Evolutionary conservation across 2,329 filamentous ascomycete genomes (phyloP), one percentile per base, ranked within the genome.

Genomic region (Xylaria sp.): DNA sequence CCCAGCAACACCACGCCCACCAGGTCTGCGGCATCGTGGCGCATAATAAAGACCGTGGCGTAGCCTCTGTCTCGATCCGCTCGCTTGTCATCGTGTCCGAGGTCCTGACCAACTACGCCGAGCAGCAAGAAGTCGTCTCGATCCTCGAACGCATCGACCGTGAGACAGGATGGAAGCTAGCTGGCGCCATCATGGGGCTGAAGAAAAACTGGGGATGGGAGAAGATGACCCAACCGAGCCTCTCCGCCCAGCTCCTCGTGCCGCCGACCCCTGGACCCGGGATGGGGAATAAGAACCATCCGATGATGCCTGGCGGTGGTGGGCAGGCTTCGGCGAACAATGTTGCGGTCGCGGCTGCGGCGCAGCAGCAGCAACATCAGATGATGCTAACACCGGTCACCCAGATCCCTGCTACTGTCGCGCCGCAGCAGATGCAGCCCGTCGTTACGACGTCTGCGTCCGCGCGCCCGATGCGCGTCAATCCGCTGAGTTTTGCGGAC

Each of bases 11-110:
- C 64, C 92, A 97, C 73, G 90, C 92, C 0, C 89, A 91, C 68
- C 89, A 94, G 73, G 89, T 96, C 23, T 97, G 94, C 73, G 94
- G 94, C 14, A 96, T 98, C 65, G 88, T 92, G 23, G 91, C 92
- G 2, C 92, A 96, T 73, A 88, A 90, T 54, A 91, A 93, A 71
- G 92, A 96, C 73, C 84, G 87, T 25, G 92, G 91, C 28, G 87
- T 97, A 33, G 88, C 90, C 9, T 90, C 87, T 52, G 88, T 96
- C 9, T 92, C 92, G 2, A 86, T 95, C 40, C 89, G 91, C 9
- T 92, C 90, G 35, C 82, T 97, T 6, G 88, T 89, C 40, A 89
- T 95, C 58, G 92, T 92, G 2, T 90, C 90, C 6, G 87, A 91
- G 70, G 89, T 89, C 53, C 81, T 98, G 3, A 86, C 84, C 0